These are phyloP conservation scores for Penicillium sumatraense DNA, from an alignment of 2,329 filamentous ascomycete genomes.

Conservation along the genomic window DNA sequence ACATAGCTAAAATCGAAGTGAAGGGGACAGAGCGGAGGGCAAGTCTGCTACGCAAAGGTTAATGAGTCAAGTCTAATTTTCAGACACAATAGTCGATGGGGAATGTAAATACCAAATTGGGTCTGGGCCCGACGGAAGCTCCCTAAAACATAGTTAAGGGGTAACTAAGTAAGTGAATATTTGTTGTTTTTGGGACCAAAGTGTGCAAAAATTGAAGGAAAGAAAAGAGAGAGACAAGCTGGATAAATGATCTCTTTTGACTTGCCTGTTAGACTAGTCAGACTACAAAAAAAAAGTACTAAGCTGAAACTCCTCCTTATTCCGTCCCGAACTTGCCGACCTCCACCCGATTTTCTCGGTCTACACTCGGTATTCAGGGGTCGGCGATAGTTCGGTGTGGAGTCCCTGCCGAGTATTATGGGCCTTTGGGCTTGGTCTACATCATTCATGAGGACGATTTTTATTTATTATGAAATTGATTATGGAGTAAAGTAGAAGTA, in stretches of 20 bases:
- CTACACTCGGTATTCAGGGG: conserved; percentile 8
- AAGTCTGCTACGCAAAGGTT: background rate
- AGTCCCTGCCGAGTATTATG: conserved; percentile 6
- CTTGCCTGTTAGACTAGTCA: background rate
- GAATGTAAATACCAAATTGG: background rate
- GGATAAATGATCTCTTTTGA: background rate
- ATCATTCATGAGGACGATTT: too few relatives aligned
- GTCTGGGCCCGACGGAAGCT: background rate
- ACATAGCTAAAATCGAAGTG: background rate
- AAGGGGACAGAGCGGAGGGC: background rate
- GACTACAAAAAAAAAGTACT: too few relatives aligned
- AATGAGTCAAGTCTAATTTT: background rate
- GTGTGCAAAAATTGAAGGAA: background rate
- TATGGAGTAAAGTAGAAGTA: background rate
- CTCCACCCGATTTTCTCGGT: conserved; percentile 21
- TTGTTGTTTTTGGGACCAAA: background rate
- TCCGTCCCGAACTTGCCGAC: conserved; percentile 15
- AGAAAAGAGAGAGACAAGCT: background rate
- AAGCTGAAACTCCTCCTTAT: background rate
- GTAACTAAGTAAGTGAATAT: background rate
- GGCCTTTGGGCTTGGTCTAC: background rate
- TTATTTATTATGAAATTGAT: too few relatives aligned
- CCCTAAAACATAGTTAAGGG: background rate
- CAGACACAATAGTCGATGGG: conserved; percentile 1
- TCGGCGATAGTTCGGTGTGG: conserved; percentile 4